A percentile compares a stretch with the other conserved stretches of the same genome.
These are phyloP conservation scores for Aspergillus pseudonomiae DNA, from an alignment of 2,329 filamentous ascomycete species.

Conservation along the genomic window DNA sequence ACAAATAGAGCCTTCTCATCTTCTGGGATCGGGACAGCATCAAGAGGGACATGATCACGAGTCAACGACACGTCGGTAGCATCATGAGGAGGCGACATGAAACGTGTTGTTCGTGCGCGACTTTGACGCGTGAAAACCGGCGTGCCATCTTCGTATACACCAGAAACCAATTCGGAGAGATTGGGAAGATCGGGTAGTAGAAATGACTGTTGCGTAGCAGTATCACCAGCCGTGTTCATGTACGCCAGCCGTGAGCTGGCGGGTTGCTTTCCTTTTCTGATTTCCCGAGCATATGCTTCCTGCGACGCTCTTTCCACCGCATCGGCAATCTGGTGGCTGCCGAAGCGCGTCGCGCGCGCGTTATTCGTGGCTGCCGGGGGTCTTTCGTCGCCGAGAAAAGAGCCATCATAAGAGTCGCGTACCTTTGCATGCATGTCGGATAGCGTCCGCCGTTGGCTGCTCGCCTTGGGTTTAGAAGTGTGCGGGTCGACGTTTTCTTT, in stretches of 20 bases:
- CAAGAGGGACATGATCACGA: slow-evolving; percentile 51
- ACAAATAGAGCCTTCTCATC: slow-evolving; percentile 66
- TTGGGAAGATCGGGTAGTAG: slow-evolving; percentile 64
- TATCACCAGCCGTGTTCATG: slow-evolving; percentile 43
- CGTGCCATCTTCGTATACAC: slow-evolving; percentile 60
- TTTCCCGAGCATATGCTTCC: slow-evolving; percentile 37
- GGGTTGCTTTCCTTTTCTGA: slow-evolving; percentile 30
- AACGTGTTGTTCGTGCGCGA: slow-evolving; percentile 56
- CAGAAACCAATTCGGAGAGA: slow-evolving; percentile 63
- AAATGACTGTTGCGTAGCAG: slow-evolving; percentile 61
- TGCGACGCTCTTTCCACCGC: slow-evolving; percentile 43
- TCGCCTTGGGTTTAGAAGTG: slow-evolving; percentile 38
- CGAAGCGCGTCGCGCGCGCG: slow-evolving; percentile 60
- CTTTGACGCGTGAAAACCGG: slow-evolving; percentile 57
- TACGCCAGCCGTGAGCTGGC: slow-evolving; percentile 27
- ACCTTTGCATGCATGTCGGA: slow-evolving; percentile 61
- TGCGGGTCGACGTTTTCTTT: slow-evolving; percentile 46
- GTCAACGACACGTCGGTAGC: slow-evolving; percentile 34
- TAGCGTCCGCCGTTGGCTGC: slow-evolving; percentile 51
- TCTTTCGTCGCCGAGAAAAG: slow-evolving; percentile 54
- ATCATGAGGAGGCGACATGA: slow-evolving; percentile 52
- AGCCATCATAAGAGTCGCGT: slow-evolving; percentile 56
- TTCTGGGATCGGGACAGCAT: slow-evolving; percentile 59
- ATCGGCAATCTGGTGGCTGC: slow-evolving; percentile 44
- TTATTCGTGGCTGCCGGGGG: slow-evolving; percentile 47